Conservation (phyloP, 441 rosid genomes). For the Breynia disticha region DNA sequence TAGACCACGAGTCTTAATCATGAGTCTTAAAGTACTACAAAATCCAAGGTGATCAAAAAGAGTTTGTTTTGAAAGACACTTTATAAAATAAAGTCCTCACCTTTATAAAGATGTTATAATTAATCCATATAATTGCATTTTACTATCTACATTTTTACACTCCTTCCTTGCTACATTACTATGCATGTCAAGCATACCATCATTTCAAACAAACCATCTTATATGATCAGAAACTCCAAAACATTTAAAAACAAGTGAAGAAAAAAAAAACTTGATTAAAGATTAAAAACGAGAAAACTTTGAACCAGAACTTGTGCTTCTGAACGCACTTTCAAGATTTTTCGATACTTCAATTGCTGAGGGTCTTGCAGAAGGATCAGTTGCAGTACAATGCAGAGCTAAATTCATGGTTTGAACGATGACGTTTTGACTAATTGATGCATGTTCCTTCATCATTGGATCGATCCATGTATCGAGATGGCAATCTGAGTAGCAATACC, state of each 20-base stretch:
- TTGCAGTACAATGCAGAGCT: slow-evolving; percentile 61
- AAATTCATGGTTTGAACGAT: slow-evolving; percentile 53
- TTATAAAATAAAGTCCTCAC: neutral
- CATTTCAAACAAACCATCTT: slow-evolving; percentile 30
- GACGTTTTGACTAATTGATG: slow-evolving; percentile 25
- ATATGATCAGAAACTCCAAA: slow-evolving; percentile 7
- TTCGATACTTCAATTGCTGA: slow-evolving; percentile 34
- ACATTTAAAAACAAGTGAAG: neutral
- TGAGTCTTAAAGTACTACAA: slow-evolving; percentile 10
- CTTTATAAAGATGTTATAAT: slow-evolving; percentile 8
- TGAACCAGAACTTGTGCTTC: slow-evolving; percentile 18
- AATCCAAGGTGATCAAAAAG: slow-evolving; percentile 1
- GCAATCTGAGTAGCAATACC: slow-evolving; percentile 61
- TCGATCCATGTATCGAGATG: slow-evolving; percentile 64
- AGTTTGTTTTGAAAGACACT: slow-evolving; percentile 6
- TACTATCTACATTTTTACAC: slow-evolving; percentile 46
- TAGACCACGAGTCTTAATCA: slow-evolving; percentile 8
- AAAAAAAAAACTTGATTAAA: slow-evolving; percentile 8
- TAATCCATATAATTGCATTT: slow-evolving; percentile 24
- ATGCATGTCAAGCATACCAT: slow-evolving; percentile 32
- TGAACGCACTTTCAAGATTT: slow-evolving; percentile 37
- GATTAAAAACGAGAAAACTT: slow-evolving; percentile 28
- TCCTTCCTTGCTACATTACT: slow-evolving; percentile 18
- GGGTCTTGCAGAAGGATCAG: slow-evolving; percentile 59
- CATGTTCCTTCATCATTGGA: slow-evolving; percentile 28